A percentile compares a stretch with the other conserved stretches of the same genome.
phyloP scores from a whole-genome alignment of 2,329 filamentous ascomycete genomes.

The Epichloe coenophiala region DNA sequence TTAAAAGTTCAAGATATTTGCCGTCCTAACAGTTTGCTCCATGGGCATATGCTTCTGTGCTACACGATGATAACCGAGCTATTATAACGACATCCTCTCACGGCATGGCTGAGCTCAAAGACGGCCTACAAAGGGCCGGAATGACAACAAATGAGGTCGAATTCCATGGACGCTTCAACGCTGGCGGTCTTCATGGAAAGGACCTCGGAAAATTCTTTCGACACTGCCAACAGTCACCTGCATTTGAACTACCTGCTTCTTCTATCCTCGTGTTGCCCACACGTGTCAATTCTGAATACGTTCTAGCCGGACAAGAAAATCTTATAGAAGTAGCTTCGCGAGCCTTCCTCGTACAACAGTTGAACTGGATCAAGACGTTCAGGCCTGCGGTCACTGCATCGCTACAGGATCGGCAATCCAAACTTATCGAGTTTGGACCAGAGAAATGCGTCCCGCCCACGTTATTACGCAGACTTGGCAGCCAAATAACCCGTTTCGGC shows the following conservation, averaged over 20 bases:
- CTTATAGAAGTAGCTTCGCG: neutral
- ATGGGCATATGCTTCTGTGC: slow-evolving; percentile 22
- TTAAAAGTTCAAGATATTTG: neutral
- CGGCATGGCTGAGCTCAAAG: slow-evolving; percentile 8
- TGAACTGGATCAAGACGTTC: slow-evolving; percentile 33
- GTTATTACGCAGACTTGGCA: neutral
- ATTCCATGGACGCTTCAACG: neutral
- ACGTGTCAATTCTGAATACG: neutral
- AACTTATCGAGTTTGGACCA: neutral
- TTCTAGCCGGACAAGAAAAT: neutral
- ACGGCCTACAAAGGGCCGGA: neutral
- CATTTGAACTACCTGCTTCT: neutral
- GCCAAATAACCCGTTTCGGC: no score
- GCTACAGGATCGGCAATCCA: neutral
- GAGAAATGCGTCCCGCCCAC: neutral
- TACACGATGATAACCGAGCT: slow-evolving; percentile 22
- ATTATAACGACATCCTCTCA: slow-evolving; percentile 19
- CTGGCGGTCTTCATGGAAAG: neutral
- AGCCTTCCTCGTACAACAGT: slow-evolving; percentile 36
- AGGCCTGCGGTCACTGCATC: neutral
- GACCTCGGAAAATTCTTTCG: neutral
- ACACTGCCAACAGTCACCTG: neutral
- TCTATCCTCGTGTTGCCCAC: neutral
- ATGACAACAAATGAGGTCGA: neutral
- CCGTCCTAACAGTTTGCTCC: neutral